Conservation (phyloP, 169 alveolate genomes). For the Condylostoma magnum region DNA sequence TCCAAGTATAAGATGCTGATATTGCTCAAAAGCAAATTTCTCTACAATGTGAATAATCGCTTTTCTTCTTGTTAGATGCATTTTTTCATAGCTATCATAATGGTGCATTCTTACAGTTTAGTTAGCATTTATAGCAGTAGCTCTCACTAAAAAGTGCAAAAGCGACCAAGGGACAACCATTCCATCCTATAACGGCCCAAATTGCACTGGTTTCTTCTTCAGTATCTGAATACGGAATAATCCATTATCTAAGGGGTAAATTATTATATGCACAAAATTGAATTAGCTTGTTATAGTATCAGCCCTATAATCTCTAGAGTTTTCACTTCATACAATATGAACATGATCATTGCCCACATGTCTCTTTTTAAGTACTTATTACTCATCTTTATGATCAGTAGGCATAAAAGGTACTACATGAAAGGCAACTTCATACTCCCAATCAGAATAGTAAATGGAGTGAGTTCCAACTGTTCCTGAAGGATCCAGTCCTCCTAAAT, state of each 20-base stretch:
- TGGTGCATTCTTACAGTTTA: background rate
- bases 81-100: constrained; percentile 15
- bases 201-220: background rate
- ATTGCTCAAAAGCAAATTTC: too few relatives aligned
- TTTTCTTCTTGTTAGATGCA: background rate
- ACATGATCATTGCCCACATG: constrained; percentile 38
- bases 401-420: constrained; percentile 34
- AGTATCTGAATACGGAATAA: constrained; percentile 20
- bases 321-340: constrained; percentile 35
- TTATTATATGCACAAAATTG: constrained; percentile 17
- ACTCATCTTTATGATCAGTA: constrained; percentile 28
- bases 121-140: constrained; percentile 31
- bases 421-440: constrained; percentile 19
- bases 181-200: constrained; percentile 35
- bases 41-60: too few relatives aligned
- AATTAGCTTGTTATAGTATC: constrained; percentile 30
- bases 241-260: constrained; percentile 22
- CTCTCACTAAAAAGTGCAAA: constrained; percentile 1
- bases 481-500: constrained; percentile 31
- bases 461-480: constrained; percentile 11
- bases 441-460: constrained; percentile 28
- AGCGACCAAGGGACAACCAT: constrained; percentile 22
- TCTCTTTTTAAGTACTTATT: constrained; percentile 29
- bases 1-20: too few relatives aligned
- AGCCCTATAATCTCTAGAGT: constrained; percentile 27